These are phyloP conservation scores for Selaginella tamariscina DNA, from an alignment of 75 land plant species.

Conservation along the genomic window DNA sequence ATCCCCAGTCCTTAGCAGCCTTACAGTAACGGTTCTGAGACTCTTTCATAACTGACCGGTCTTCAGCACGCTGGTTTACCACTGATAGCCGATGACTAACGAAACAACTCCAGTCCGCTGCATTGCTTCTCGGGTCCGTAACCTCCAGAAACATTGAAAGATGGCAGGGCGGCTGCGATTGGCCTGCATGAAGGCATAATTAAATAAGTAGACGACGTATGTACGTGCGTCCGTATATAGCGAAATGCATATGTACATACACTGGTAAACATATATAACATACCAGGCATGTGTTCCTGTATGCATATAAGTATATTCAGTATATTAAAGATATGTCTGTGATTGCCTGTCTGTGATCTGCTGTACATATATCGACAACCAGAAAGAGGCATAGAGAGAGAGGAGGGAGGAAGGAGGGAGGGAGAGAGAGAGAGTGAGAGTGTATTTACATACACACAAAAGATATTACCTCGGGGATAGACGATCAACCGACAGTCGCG, in stretches of 20 bases:
- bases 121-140: slow-evolving; percentile 67
- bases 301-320: no score
- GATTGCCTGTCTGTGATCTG: no score
- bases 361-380: no score
- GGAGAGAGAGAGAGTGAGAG: no score
- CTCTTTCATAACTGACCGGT: slow-evolving; percentile 88
- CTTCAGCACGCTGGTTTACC: slow-evolving; percentile 82
- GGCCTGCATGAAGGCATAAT: slow-evolving; percentile 42
- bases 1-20: slow-evolving; percentile 99
- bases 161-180: slow-evolving; percentile 97
- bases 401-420: no score
- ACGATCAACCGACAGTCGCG: slow-evolving; percentile 93
- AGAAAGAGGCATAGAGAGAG: no score
- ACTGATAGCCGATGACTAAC: slow-evolving; percentile 91
- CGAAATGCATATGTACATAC: no score
- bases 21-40: slow-evolving; percentile 97
- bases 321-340: no score
- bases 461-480: slow-evolving; percentile 77
- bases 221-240: no score
- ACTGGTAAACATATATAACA: no score
- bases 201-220: background rate
- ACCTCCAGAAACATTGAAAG: slow-evolving; percentile 97
- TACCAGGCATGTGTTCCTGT: no score
- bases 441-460: background rate
- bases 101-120: slow-evolving; percentile 96